Base-by-base conservation (phyloP, 23 red algal species). In the Agarophyton chilense region DNA sequence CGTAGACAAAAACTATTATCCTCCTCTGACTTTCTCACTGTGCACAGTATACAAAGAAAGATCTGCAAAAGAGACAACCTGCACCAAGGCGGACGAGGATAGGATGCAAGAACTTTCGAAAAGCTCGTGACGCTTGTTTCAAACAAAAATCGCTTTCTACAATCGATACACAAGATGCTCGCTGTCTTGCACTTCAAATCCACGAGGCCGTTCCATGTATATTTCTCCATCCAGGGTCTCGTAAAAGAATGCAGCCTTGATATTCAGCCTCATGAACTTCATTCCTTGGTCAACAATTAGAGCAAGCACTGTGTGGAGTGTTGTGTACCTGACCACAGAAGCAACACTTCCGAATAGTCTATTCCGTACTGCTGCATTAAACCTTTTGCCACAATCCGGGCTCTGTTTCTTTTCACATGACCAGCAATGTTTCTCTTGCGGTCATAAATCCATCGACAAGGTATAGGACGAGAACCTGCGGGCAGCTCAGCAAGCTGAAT, bases 241-340 rank as follows among this genome's bases (percentile, higher is more conserved):
- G 55, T 82, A 44, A 12, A 91, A 0, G 44, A 78, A 91, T 1
- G 87, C 75, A 33, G 73, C 76, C 55, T 91, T 91, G 14, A 81
- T 62, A 21, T 91, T 41, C 50, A 88, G 38, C 18, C 46, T 44
- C 36, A 73, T 51, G 22, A 39, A 71, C 1, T 0, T n/a, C 67
- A 88, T 56, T 11, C 12, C 12, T 26, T 52, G 18, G 4, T 73
- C 28, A 17, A 57, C 49, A 13, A 72, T 68, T 2, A 88, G 6
- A 17, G 84, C 39, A 10, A 77, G 28, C 0, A 71, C 16, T 13
- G 29, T 43, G 4, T 67, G 64, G n/a, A 88, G 44, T 10, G 84
- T 51, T 11, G 55, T 84, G n/a, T 51, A 68, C 81, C 51, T 84
- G n/a, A n/a, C 81, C 19, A 84, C 81, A 47, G 81, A 36, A 12